Conservation (phyloP, 2,329 filamentous ascomycete genomes). For the Capronia coronata region DNA sequence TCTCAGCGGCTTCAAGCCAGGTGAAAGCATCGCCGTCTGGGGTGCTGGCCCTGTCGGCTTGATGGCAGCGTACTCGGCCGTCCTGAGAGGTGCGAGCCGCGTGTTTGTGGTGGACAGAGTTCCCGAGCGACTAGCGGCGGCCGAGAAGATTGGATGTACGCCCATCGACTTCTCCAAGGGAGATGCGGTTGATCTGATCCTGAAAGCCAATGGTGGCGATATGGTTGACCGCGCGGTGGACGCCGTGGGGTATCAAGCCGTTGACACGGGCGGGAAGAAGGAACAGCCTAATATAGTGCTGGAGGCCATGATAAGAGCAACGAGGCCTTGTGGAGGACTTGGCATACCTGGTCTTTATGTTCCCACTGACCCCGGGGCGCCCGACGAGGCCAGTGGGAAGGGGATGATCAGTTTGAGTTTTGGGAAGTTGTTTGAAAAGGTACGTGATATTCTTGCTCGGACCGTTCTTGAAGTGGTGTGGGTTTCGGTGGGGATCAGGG, state of each 20-base stretch:
- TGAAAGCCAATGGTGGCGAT: slow-evolving; percentile 48
- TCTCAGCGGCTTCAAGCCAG: slow-evolving; percentile 36
- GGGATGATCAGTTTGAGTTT: slow-evolving; percentile 60
- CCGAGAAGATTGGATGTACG: slow-evolving; percentile 55
- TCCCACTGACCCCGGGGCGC: slow-evolving; percentile 55
- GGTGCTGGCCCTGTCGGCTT: slow-evolving; percentile 59
- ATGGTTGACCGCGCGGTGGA: slow-evolving; percentile 61
- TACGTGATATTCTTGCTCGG: slow-evolving; percentile 30
- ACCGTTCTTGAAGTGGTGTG: too few species aligned
- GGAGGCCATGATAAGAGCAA: slow-evolving; percentile 59
- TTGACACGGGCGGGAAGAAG: slow-evolving; percentile 49
- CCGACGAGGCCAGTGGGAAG: slow-evolving; percentile 54
- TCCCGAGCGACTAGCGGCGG: slow-evolving; percentile 51
- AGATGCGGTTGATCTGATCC: slow-evolving; percentile 56
- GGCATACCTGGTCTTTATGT: slow-evolving; percentile 50
- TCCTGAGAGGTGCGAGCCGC: slow-evolving; percentile 53
- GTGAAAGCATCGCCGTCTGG: slow-evolving; percentile 56
- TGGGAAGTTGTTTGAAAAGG: slow-evolving; percentile 64
- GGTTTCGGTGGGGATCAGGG: too few species aligned
- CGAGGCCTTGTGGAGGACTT: slow-evolving; percentile 54
- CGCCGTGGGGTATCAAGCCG: slow-evolving; percentile 61
- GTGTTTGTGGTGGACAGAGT: slow-evolving; percentile 59
- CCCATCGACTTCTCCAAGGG: slow-evolving; percentile 56
- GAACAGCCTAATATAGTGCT: slow-evolving; percentile 59
- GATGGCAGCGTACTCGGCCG: slow-evolving; percentile 59